Base-by-base conservation (phyloP, 306 rosid species). In the Gleditsia sinensis region DNA sequence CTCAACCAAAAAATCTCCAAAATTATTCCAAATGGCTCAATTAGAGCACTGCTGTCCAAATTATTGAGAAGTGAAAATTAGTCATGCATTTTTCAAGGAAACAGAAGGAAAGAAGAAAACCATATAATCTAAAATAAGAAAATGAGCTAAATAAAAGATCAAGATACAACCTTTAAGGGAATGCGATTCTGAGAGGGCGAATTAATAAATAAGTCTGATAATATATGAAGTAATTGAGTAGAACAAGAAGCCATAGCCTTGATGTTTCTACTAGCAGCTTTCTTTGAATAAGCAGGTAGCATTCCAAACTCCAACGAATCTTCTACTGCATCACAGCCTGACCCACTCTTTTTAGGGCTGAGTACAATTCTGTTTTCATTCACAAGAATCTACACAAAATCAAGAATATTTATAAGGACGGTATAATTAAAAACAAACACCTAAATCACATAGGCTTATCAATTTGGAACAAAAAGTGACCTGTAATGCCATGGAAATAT, bases 241-340 rank as follows among this genome's bases (percentile, higher is more conserved):
- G 97, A 91, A 84, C 83, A 76, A 70, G 89, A 87, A 13, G 79
- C 80, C 82, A 94, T 65, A 40, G 95, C 88, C 86, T 84, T 90
- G 19, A 91, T 34, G 76, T 94, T 91, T 89, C 71, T 90, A 21
- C 83, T 66, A 36, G 93, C 95, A 75, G 67, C 81, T 86, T 91
- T 88, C 88, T 87, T 90, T 78, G 98, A 84, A 80, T 87, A 90
- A 80, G 80, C 51, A 72, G 86, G 88, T 71, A 50, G 53, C 42
- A 36, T 69, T 66, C 82, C 23, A 36, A 78, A 74, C 83, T 85
- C 80, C 54, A 45, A 57, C 81, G 81, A 75, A 72, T 71, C 78
- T 77, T 63, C 60, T 36, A 67, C 67, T 24, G 69, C 85, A 62
- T 10, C 13, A 50, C 68, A 67, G 71, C 71, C 72, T 25, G 70